A percentile compares a stretch with the other conserved stretches of the same genome.
phyloP scores from a whole-genome alignment of 306 rosid species.

The Castanospermum australe region DNA sequence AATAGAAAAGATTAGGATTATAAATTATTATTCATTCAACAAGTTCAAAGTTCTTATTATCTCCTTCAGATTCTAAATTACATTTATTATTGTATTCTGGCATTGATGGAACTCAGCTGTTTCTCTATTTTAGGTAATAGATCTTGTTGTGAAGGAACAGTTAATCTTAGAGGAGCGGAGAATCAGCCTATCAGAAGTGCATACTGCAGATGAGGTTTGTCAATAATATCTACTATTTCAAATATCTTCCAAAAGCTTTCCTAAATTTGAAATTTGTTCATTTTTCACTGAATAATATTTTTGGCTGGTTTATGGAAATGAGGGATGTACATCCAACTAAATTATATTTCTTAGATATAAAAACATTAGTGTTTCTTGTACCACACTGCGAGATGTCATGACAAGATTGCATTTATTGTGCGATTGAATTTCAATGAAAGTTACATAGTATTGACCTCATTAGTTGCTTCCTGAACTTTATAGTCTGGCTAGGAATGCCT shows the following conservation, averaged over 20 bases:
- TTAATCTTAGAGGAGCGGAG: conserved; percentile 69
- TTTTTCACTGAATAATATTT: background rate
- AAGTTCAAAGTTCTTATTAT: background rate
- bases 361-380: background rate
- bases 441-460: background rate
- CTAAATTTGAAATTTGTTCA: background rate
- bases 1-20: background rate
- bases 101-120: conserved; percentile 5
- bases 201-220: conserved; percentile 83
- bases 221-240: background rate
- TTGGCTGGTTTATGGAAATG: background rate
- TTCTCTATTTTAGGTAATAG: conserved; percentile 60
- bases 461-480: background rate
- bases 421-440: background rate
- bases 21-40: background rate
- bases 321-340: background rate
- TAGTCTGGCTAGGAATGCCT: background rate
- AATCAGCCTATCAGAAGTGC: conserved; percentile 82
- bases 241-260: background rate
- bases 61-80: background rate
- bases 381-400: background rate
- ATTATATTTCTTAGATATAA: background rate
- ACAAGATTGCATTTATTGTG: background rate
- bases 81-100: conserved; percentile 2
- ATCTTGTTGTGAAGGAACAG: conserved; percentile 71